phyloP scores from a whole-genome alignment of 2,329 filamentous ascomycete species.

The Aspergillus unguis region DNA sequence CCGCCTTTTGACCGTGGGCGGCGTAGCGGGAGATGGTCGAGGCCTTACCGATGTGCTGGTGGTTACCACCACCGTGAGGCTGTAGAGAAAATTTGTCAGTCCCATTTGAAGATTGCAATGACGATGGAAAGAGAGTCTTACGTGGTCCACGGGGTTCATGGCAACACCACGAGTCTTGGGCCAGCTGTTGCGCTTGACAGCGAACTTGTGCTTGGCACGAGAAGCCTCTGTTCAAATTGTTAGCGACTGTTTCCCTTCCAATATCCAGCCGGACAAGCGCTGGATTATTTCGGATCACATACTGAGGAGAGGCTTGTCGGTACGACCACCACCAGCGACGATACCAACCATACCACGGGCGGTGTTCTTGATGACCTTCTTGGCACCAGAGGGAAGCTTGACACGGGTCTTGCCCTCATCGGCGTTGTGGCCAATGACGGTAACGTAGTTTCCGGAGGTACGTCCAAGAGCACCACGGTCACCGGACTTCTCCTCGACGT shows the following conservation, averaged over 20 bases:
- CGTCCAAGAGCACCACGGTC: slow-evolving; percentile 95
- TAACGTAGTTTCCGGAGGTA: slow-evolving; percentile 99
- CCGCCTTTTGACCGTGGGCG: slow-evolving; percentile 97
- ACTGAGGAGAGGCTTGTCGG: slow-evolving; percentile 98
- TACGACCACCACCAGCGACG: slow-evolving; percentile 97
- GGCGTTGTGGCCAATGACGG: slow-evolving; percentile 94
- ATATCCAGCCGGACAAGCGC: neutral
- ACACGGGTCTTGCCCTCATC: slow-evolving; percentile 99
- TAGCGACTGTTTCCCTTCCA: slow-evolving; percentile 32
- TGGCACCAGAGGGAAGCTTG: slow-evolving; percentile 98
- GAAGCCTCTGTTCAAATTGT: slow-evolving; percentile 74
- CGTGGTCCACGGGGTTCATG: slow-evolving; percentile 99
- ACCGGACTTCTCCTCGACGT: slow-evolving; percentile 98
- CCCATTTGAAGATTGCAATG: slow-evolving; percentile 2
- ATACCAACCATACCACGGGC: slow-evolving; percentile 99
- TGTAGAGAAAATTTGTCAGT: slow-evolving; percentile 29
- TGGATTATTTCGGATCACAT: slow-evolving; percentile 29
- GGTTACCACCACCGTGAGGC: slow-evolving; percentile 98
- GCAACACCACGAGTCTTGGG: slow-evolving; percentile 99
- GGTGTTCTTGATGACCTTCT: slow-evolving; percentile 94
- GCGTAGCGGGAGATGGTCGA: slow-evolving; percentile 99
- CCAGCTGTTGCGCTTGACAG: slow-evolving; percentile 99
- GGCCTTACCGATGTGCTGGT: slow-evolving; percentile 99
- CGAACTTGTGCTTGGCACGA: slow-evolving; percentile 99
- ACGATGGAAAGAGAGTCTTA: slow-evolving; percentile 38